Conservation (phyloP, 1,284 basidiomycete genomes). For the Caloboletus firmus region DNA sequence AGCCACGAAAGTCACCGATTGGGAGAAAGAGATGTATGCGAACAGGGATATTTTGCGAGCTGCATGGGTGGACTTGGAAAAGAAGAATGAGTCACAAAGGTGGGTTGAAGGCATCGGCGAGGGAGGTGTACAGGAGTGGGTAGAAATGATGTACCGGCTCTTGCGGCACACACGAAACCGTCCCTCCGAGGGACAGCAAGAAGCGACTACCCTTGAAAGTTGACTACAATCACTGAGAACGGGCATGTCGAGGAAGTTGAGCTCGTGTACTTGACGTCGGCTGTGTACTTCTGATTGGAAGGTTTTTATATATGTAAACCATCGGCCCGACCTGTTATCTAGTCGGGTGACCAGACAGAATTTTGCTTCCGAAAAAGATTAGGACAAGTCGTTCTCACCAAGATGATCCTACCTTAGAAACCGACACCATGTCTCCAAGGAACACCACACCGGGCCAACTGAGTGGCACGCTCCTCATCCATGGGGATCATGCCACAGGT, state of each 20-base stretch:
- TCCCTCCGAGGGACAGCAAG: not conserved
- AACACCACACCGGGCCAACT: slow-evolving; percentile 20
- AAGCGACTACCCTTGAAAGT: not conserved
- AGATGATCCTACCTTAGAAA: not conserved
- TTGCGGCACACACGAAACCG: slow-evolving; percentile 38
- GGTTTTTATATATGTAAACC: no score
- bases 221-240: not conserved
- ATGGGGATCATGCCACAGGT: slow-evolving; percentile 28
- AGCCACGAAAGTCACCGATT: slow-evolving; percentile 44
- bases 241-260: not conserved
- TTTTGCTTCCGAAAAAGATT: not conserved
- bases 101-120: slow-evolving; percentile 65
- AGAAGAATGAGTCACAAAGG: slow-evolving; percentile 50
- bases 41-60: slow-evolving; percentile 49
- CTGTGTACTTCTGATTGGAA: no score
- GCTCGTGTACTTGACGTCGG: not conserved
- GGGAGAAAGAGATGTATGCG: slow-evolving; percentile 60
- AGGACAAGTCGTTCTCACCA: not conserved
- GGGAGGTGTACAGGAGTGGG: slow-evolving; percentile 59
- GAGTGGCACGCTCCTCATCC: slow-evolving; percentile 34
- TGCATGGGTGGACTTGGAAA: slow-evolving; percentile 61
- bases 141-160: slow-evolving; percentile 53
- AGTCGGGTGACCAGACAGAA: not conserved
- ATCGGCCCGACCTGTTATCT: no score
- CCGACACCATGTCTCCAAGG: slow-evolving; percentile 26